These are phyloP conservation scores for Chamaenerion angustifolium DNA, from an alignment of 345 rosid genomes.

Conservation along the genomic window DNA sequence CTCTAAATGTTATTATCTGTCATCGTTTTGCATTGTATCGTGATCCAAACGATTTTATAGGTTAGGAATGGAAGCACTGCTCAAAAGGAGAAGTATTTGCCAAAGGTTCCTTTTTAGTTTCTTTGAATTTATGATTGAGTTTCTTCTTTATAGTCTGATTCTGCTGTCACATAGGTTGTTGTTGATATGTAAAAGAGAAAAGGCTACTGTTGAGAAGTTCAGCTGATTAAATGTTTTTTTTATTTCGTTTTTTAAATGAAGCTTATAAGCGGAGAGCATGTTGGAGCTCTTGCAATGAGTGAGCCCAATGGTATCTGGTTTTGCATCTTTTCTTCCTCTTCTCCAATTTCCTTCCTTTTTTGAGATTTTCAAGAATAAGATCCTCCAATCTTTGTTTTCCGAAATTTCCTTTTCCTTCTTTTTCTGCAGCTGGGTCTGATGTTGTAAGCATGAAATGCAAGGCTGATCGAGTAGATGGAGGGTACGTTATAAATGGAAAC, in stretches of 20 bases:
- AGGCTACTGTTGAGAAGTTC: too few relatives aligned
- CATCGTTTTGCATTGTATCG: not conserved
- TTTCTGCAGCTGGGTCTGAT: slow-evolving; percentile 78
- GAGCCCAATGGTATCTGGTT: slow-evolving; percentile 75
- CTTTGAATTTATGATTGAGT: not conserved
- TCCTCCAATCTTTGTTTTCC: slow-evolving; percentile 3
- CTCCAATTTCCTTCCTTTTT: not conserved
- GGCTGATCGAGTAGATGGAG: slow-evolving; percentile 82
- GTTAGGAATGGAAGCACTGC: slow-evolving; percentile 71
- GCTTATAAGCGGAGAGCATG: slow-evolving; percentile 95
- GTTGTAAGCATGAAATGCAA: slow-evolving; percentile 95
- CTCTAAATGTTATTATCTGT: not conserved
- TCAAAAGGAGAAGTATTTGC: slow-evolving; percentile 75
- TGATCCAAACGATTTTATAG: slow-evolving; percentile 20
- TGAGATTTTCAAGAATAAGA: not conserved
- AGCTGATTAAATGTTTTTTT: too few relatives aligned
- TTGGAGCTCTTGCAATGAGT: slow-evolving; percentile 98
- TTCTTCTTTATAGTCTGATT: not conserved
- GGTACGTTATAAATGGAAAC: slow-evolving; percentile 67
- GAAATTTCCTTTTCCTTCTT: slow-evolving; percentile 2
- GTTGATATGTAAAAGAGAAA: not conserved
- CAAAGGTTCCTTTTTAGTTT: slow-evolving; percentile 38
- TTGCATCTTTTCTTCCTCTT: slow-evolving; percentile 3
- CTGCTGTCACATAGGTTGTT: too few relatives aligned
- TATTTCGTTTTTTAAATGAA: slow-evolving; percentile 23